Evolutionary conservation across 192 early-diverging fungal genomes (phyloP), one percentile per base, ranked within the genome.

Genomic region (Rhizoclosmatium sp.): DNA sequence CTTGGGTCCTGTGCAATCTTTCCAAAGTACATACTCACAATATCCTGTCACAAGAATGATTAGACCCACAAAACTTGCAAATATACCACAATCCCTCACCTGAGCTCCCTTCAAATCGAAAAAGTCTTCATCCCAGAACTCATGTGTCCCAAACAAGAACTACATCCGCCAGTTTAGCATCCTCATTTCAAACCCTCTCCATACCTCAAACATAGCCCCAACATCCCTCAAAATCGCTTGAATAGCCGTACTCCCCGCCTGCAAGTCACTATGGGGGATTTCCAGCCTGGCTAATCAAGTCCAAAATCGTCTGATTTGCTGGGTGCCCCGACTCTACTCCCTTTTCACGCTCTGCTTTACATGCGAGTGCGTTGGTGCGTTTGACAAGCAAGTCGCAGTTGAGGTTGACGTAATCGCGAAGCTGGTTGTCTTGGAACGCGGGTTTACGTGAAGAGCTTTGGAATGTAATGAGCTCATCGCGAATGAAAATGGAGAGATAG

Each of bases 401-500:
- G 47, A 89, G 85, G 12, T 85, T 78, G 3, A 96, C 89, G 31
- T 87, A 82, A 10, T 95, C 92, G 23, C 91, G 85, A 67, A 95
- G 80, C 45, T 91, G 89, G 19, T 73, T 59, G 51, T 95, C 93
- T 44, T 83, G 87, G 65, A 92, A 60, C 31, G 90, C 77, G 68
- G 88, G 80, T 72, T 92, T 85, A 74, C 84, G 47, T 0, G 69
- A n/a, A 49, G 81, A 75, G 62, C 86, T 89, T 56, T 93, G 92
- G 90, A 92, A 94, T 51, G 90, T 91, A 3, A 95, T 82, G 19
- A 99, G 83, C 83, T 99, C 98, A 81, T 99, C 98, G 3, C 95
- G 92, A 48, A 99, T 90, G 83, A 96, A 98, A 41, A 99, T 90
- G 54, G 92, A 92, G n/a, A 98, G 84, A 81, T 96, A 97, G 78